phyloP scores from a whole-genome alignment of 2,329 filamentous ascomycete species.

The Cladosporium oxysporum region DNA sequence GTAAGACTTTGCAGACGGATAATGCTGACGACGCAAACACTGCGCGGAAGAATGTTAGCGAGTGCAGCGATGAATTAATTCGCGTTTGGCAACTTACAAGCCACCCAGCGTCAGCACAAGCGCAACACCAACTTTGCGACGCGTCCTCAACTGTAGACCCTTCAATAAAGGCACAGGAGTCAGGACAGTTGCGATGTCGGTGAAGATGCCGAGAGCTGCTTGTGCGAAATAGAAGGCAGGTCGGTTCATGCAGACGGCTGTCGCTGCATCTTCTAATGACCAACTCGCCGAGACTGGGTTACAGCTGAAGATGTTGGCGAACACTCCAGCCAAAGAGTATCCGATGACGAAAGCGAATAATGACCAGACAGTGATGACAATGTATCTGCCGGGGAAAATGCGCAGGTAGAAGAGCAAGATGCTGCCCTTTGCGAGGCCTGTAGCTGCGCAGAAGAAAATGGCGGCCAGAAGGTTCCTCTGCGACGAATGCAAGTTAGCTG shows the following conservation, averaged over 20 bases:
- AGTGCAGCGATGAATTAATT: not conserved
- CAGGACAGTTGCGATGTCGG: slow-evolving; percentile 15
- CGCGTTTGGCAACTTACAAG: slow-evolving; percentile 1
- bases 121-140: slow-evolving; percentile 16
- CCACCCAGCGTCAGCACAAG: slow-evolving; percentile 16
- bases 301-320: slow-evolving; percentile 18
- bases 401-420: slow-evolving; percentile 17
- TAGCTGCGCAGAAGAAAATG: slow-evolving; percentile 17
- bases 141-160: slow-evolving; percentile 8
- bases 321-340: slow-evolving; percentile 11
- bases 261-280: not conserved
- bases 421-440: slow-evolving; percentile 17
- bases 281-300: slow-evolving; percentile 16
- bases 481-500: not conserved
- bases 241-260: slow-evolving; percentile 14
- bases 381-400: slow-evolving; percentile 7
- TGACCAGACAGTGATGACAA: slow-evolving; percentile 8
- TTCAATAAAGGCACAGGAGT: slow-evolving; percentile 2
- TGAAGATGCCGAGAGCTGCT: slow-evolving; percentile 15
- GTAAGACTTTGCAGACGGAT: slow-evolving; percentile 15
- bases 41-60: not conserved
- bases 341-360: slow-evolving; percentile 14
- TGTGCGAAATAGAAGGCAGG: slow-evolving; percentile 16
- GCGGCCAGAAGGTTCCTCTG: slow-evolving; percentile 14
- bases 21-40: slow-evolving; percentile 18